Conservation (phyloP, 306 rosid genomes). For the Pyrus communis region DNA sequence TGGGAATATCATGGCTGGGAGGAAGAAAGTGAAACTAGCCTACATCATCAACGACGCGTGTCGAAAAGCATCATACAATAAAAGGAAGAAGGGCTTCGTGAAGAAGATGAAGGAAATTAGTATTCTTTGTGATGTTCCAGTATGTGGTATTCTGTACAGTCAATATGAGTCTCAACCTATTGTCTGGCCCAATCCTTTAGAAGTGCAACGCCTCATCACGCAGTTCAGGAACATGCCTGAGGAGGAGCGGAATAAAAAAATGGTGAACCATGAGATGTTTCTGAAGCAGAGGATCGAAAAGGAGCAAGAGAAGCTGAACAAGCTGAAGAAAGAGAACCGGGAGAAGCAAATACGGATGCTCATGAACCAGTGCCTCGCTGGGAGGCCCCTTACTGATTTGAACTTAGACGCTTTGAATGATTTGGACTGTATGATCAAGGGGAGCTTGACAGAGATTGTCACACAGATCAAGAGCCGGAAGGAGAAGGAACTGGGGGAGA, state of each 20-base stretch:
- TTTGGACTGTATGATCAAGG: background rate
- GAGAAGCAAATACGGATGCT: background rate
- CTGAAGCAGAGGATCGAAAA: background rate
- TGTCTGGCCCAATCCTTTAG: background rate
- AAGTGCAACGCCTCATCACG: background rate
- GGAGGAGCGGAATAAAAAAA: background rate
- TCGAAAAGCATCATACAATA: background rate
- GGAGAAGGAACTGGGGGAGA: no score
- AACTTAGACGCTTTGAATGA: background rate
- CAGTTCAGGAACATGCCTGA: no score
- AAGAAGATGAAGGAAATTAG: background rate
- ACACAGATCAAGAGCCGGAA: no score
- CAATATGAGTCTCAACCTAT: background rate
- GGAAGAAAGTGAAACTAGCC: background rate
- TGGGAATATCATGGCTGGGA: background rate
- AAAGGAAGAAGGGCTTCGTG: background rate
- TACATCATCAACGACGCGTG: background rate
- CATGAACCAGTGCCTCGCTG: background rate
- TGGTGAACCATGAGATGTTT: background rate
- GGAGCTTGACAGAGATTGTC: background rate
- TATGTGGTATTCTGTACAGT: background rate
- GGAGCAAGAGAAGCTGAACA: background rate
- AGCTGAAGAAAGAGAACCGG: background rate
- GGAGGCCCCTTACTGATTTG: background rate
- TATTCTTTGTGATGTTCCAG: background rate